These are phyloP conservation scores for Clavispora carvajalis DNA, from an alignment of 805 yeast species.

Conservation along the genomic window DNA sequence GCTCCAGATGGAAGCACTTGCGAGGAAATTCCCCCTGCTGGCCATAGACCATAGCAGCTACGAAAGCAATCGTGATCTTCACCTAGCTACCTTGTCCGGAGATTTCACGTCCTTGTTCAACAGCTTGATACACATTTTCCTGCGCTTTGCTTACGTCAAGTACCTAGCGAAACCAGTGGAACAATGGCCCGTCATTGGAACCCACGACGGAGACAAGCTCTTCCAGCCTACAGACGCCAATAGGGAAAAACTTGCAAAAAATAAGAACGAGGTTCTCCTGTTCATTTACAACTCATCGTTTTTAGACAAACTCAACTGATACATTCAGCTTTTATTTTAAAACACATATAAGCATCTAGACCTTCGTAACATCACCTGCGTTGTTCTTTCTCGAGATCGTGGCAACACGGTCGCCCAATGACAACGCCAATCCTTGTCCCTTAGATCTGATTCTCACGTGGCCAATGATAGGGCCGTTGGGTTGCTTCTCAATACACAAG, in stretches of 20 bases:
- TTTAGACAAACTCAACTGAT: background rate
- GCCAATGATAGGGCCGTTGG: constrained; percentile 75
- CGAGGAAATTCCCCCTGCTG: constrained; percentile 1
- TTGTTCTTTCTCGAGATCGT: constrained; percentile 56
- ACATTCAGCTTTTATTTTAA: background rate
- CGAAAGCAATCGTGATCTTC: constrained; percentile 6
- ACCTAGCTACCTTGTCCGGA: constrained; percentile 7
- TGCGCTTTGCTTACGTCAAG: constrained; percentile 2
- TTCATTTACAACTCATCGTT: constrained; percentile 4
- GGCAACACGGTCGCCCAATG: constrained; percentile 92
- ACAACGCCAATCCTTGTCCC: constrained; percentile 95
- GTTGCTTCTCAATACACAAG: constrained; percentile 80
- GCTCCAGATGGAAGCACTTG: constrained; percentile 2
- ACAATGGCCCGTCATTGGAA: constrained; percentile 3
- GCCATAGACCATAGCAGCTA: constrained; percentile 7
- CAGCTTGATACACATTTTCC: constrained; percentile 4
- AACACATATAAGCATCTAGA: constrained; percentile 3
- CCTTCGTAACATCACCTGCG: constrained; percentile 13
- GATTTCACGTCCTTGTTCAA: constrained; percentile 12
- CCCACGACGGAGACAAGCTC: constrained; percentile 9
- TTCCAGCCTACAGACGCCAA: background rate
- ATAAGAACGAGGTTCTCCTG: constrained; percentile 4
- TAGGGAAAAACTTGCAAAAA: constrained; percentile 1
- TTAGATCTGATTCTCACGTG: constrained; percentile 95
- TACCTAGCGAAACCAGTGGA: constrained; percentile 1